phyloP scores from a whole-genome alignment of 2,329 filamentous ascomycete species.

The Scedosporium boydii region DNA sequence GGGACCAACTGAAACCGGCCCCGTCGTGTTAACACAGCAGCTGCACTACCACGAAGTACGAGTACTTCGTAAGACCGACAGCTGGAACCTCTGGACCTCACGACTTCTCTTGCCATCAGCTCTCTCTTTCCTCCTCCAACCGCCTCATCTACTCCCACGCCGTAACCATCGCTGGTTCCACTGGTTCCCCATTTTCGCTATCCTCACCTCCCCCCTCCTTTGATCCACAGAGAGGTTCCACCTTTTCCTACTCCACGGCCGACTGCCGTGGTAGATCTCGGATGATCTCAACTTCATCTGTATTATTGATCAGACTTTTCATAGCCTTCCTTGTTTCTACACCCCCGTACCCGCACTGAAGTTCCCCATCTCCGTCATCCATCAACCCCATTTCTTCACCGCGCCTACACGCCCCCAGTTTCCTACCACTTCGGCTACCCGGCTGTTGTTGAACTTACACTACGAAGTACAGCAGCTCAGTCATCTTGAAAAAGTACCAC shows the following conservation, averaged over 20 bases:
- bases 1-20: not conserved
- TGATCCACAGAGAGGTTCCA: not conserved
- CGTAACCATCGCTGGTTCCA: not conserved
- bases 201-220: not conserved
- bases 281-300: slow-evolving; percentile 3
- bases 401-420: not conserved
- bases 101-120: not conserved
- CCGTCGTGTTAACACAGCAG: not conserved
- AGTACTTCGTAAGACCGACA: too few relatives aligned
- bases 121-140: not conserved
- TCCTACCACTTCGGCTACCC: not conserved
- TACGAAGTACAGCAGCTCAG: not conserved
- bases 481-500: slow-evolving; percentile 3
- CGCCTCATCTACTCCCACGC: not conserved
- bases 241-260: not conserved
- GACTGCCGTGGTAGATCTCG: slow-evolving; percentile 3
- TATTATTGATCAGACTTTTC: not conserved
- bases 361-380: not conserved
- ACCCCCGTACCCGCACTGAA: not conserved
- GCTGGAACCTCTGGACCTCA: not conserved
- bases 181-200: not conserved
- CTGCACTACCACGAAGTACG: too few relatives aligned
- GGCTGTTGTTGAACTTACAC: not conserved
- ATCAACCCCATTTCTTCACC: not conserved
- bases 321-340: not conserved